Evolutionary conservation across 768 basidiomycete genomes (phyloP).

Genomic region (Pulveroboletus sp.): DNA sequence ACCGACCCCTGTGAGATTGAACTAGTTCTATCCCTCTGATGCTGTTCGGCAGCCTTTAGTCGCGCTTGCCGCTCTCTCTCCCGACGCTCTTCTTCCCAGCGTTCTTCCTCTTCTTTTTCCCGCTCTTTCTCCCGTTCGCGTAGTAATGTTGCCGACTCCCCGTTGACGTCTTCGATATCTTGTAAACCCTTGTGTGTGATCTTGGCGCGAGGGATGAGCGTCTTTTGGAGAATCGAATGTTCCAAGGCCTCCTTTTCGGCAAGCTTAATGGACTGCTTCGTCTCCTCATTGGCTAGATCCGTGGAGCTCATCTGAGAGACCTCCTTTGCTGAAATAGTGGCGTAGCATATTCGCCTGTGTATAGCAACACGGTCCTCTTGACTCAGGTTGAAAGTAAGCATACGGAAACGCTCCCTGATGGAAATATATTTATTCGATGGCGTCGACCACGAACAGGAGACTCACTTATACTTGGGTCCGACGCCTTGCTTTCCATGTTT

Average conservation of each 20-base stretch:
- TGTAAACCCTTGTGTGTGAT: slow-evolving; percentile 92
- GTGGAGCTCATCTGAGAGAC: slow-evolving; percentile 84
- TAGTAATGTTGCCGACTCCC: slow-evolving; percentile 38
- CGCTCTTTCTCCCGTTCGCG: slow-evolving; percentile 51
- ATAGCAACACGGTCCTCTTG: slow-evolving; percentile 75
- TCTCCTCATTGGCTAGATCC: slow-evolving; percentile 85
- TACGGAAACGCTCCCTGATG: slow-evolving; percentile 82
- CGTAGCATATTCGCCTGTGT: slow-evolving; percentile 71
- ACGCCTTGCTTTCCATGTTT: slow-evolving; percentile 59
- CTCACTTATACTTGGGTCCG: slow-evolving; percentile 78
- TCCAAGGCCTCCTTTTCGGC: slow-evolving; percentile 80
- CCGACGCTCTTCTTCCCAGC: slow-evolving; percentile 50
- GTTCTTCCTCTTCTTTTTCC: slow-evolving; percentile 63
- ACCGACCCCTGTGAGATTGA: slow-evolving; percentile 50
- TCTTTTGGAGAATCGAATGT: slow-evolving; percentile 78
- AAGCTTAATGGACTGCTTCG: slow-evolving; percentile 73
- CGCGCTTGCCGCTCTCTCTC: slow-evolving; percentile 68
- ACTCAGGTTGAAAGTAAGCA: slow-evolving; percentile 83
- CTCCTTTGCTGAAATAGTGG: slow-evolving; percentile 60
- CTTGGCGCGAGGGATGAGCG: slow-evolving; percentile 63
- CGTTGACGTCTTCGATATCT: slow-evolving; percentile 79
- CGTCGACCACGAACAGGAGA: slow-evolving; percentile 10
- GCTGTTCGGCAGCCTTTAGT: slow-evolving; percentile 43
- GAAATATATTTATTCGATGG: slow-evolving; percentile 6
- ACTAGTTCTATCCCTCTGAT: slow-evolving; percentile 43